Percentiles rank a stretch among this genome's conserved stretches.
Evolutionary conservation across 495 filamentous ascomycete species (phyloP).

Genomic region (Rusavskia elegans): DNA sequence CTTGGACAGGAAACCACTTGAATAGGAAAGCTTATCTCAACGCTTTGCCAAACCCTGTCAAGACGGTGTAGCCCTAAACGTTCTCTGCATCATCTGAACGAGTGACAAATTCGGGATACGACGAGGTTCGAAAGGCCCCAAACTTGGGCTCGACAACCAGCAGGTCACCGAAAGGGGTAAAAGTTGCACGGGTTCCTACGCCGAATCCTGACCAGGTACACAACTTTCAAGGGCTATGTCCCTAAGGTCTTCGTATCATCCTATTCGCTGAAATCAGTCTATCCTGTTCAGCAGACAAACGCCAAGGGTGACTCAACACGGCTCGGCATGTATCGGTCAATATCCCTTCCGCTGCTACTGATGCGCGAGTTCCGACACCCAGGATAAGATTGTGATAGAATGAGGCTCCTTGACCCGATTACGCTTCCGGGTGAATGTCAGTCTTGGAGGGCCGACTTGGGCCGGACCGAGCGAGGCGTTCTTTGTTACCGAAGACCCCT

Average conservation of each 20-base stretch:
- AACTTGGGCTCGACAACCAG: background rate
- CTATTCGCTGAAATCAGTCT: too few species aligned
- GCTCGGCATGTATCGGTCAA: background rate
- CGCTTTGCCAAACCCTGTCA: too few species aligned
- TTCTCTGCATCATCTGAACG: too few species aligned
- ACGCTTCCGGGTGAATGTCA: background rate
- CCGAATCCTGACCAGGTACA: background rate
- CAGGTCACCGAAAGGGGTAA: background rate
- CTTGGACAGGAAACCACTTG: too few species aligned
- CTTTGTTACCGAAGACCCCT: background rate
- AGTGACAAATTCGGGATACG: too few species aligned
- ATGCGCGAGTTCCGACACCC: background rate
- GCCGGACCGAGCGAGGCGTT: background rate
- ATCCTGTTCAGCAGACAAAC: background rate
- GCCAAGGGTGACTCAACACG: background rate
- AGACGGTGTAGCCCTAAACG: too few species aligned
- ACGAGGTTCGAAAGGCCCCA: too few species aligned
- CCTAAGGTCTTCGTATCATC: too few species aligned
- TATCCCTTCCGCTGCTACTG: background rate
- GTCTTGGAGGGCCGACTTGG: background rate
- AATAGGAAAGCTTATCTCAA: too few species aligned
- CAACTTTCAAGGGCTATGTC: background rate
- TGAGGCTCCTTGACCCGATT: background rate
- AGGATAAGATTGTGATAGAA: background rate
- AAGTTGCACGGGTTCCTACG: background rate